Conservation (phyloP, 768 basidiomycete genomes). For the Hypsizygus marmoreus region DNA sequence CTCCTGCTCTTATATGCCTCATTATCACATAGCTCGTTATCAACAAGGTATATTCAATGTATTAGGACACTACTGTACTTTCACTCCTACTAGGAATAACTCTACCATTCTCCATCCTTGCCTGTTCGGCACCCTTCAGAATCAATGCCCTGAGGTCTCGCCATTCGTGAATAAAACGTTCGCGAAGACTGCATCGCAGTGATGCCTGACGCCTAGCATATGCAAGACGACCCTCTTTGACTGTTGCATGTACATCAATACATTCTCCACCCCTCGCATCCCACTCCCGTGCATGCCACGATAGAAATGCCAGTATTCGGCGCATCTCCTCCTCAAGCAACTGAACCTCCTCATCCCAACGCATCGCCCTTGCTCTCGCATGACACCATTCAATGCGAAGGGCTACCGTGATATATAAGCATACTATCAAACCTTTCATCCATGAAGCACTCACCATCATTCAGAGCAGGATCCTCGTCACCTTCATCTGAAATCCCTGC, state of each 20-base stretch:
- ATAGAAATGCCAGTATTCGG: slow-evolving; percentile 6
- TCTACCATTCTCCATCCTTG: no score
- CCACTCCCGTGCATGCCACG: slow-evolving; percentile 6
- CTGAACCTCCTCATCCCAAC: slow-evolving; percentile 13
- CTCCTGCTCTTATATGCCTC: no score
- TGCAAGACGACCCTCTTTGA: neutral
- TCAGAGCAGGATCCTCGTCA: neutral
- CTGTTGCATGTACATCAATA: neutral
- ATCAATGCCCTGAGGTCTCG: neutral
- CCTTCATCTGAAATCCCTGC: neutral
- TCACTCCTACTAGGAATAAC: no score
- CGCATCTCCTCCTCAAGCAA: slow-evolving; percentile 14
- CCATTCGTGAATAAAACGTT: neutral
- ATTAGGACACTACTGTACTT: no score
- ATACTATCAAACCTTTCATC: no score
- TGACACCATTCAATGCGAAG: neutral
- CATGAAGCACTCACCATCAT: slow-evolving; percentile 1
- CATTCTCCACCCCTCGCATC: neutral
- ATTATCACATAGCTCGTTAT: no score
- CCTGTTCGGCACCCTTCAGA: no score
- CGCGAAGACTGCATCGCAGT: neutral
- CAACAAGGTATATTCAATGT: no score
- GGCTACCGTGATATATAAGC: neutral
- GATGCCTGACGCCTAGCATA: neutral
- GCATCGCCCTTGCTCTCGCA: slow-evolving; percentile 8